phyloP scores from a whole-genome alignment of 2,329 filamentous ascomycete species.

The Arthrobotrys musiformis region DNA sequence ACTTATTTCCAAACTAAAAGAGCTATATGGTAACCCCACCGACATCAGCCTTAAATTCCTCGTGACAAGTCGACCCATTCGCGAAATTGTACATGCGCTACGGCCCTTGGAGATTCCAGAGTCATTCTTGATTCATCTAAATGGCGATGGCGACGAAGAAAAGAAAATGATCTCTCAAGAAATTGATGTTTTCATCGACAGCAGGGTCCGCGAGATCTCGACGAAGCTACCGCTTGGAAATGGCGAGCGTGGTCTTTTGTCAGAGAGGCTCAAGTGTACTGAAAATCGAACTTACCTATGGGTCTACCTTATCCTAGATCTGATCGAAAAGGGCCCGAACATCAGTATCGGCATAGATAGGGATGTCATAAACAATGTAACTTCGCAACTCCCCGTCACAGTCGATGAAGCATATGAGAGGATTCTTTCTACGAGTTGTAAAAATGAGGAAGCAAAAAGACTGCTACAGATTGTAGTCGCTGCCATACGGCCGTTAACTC shows the following conservation, averaged over 20 bases:
- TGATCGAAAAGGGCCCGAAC: conserved; percentile 57
- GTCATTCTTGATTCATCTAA: conserved; percentile 60
- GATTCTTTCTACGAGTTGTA: conserved; percentile 61
- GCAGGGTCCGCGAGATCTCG: conserved; percentile 58
- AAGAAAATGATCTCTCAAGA: conserved; percentile 62
- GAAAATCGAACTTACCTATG: conserved; percentile 62
- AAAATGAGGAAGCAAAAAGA: conserved; percentile 59
- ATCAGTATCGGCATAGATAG: conserved; percentile 56
- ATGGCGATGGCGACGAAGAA: conserved; percentile 61
- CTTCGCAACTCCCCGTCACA: conserved; percentile 58
- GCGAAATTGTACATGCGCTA: conserved; percentile 57
- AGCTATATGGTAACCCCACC: background rate
- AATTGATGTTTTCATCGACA: conserved; percentile 61
- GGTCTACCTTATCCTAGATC: conserved; percentile 62
- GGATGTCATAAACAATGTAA: conserved; percentile 45
- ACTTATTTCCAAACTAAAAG: background rate
- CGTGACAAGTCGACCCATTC: conserved; percentile 62
- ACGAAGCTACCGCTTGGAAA: conserved; percentile 56
- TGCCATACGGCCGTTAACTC: conserved; percentile 60
- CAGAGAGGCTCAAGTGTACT: conserved; percentile 51
- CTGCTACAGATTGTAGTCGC: conserved; percentile 62
- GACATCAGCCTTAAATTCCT: conserved; percentile 61
- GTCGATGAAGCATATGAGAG: conserved; percentile 62
- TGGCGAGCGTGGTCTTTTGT: conserved; percentile 44
- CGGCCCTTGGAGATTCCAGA: conserved; percentile 23